Evolutionary conservation across 1,284 basidiomycete species (phyloP).

Genomic region (Chondrostereum purpureum): DNA sequence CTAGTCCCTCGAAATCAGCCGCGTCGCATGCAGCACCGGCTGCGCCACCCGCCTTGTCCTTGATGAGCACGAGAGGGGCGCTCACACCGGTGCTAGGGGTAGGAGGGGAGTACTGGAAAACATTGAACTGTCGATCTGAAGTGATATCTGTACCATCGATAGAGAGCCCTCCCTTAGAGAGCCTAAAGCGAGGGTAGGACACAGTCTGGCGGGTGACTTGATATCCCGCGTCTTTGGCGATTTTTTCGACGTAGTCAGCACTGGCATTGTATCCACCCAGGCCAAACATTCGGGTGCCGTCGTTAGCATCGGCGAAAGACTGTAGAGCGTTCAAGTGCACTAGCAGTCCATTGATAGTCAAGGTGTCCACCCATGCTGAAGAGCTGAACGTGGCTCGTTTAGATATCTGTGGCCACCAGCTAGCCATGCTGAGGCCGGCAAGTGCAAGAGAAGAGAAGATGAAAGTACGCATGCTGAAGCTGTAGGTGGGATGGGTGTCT

Average conservation of each 20-base stretch:
- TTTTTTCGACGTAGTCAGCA: constrained; percentile 6
- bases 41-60: constrained; percentile 5
- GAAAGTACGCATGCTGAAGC: neutral
- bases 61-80: constrained; percentile 8
- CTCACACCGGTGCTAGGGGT: constrained; percentile 10
- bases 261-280: constrained; percentile 7
- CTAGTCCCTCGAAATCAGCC: constrained; percentile 1
- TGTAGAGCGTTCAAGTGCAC: neutral
- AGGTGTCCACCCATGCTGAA: neutral
- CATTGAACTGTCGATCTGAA: neutral
- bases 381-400: no score
- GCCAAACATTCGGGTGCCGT: constrained; percentile 11
- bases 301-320: constrained; percentile 7
- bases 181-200: neutral
- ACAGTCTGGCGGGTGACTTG: neutral
- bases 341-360: neutral
- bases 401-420: neutral
- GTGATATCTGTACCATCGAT: neutral
- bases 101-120: constrained; percentile 9
- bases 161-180: constrained; percentile 6
- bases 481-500: no score
- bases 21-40: constrained; percentile 7
- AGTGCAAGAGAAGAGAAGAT: neutral
- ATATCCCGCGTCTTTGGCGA: constrained; percentile 1
- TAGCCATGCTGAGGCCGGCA: neutral